Base-by-base conservation (phyloP, 2,329 filamentous ascomycete species). In the Elsinoe ampelina region DNA sequence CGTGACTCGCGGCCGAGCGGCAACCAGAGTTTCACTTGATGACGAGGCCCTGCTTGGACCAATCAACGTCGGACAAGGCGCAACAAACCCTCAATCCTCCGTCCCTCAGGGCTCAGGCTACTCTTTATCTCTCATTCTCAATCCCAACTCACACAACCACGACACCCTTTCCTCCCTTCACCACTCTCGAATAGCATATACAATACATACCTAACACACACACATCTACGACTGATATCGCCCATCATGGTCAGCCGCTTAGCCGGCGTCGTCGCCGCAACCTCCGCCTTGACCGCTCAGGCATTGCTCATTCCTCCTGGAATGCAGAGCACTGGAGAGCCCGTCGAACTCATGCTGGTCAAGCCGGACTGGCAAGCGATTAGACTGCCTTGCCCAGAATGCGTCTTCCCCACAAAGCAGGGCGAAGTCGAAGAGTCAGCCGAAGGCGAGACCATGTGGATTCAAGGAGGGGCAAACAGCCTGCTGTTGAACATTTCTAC, bases 301-400 rank as follows among this genome's bases (percentile, higher is more conserved):
- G 67, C 80, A 58, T 75, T 84, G 64, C 71, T 84, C 59, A 63
- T 85, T 55, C 74, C 81, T 34, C 77, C 81, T 58, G 61, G 61
- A 58, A 36, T 67, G n/a, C 70, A 76, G 63, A 68, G 71, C 54
- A 73, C 77, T 55, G 68, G 71, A 58, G 69, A 72, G 38, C 65
- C 75, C 62, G 70, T 76, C 67, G 72, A 73, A 55, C 63, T 72
- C 22, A 61, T 12, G 2, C 45, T 73, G 60, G 68, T 72, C 48
- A 65, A 74, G 57, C 68, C 73, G 26, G 74, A 61, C 63, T 62
- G 62, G 20, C 73, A 77, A 59, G 66, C 69, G 19, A 57, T 84
- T 58, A 70, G 74, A 42, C 63, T 84, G 36, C 72, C 77, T 58
- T 85, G 82, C 64, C 71, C 73, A 17, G 76, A 77, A 60, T 84